Conservation (phyloP, 495 filamentous ascomycete species). For the Aspergillus indologenus region DNA sequence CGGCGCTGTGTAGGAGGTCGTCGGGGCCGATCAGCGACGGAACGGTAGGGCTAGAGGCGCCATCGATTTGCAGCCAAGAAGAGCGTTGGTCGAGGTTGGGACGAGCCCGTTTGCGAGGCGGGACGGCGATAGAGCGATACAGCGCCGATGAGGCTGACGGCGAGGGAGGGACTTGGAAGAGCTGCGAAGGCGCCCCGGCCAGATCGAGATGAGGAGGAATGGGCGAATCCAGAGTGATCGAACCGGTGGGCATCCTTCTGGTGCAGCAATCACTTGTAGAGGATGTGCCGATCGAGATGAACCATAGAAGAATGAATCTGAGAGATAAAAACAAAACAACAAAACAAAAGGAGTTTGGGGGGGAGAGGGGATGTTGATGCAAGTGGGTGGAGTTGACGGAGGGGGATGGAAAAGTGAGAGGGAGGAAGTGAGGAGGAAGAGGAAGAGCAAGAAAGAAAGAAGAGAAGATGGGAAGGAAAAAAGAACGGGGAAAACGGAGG, state of each 20-base stretch:
- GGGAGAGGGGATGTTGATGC: neutral
- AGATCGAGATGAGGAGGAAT: conserved; percentile 54
- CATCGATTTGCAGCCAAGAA: conserved; percentile 21
- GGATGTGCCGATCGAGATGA: neutral
- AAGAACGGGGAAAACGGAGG: conserved; percentile 1
- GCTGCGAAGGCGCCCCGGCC: conserved; percentile 52
- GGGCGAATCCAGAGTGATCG: conserved; percentile 49
- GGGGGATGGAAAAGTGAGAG: neutral
- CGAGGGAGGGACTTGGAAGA: conserved; percentile 70
- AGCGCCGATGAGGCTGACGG: conserved; percentile 59
- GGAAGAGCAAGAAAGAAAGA: conserved; percentile 7
- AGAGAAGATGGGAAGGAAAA: conserved; percentile 9
- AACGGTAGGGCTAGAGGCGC: conserved; percentile 25
- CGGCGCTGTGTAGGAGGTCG: conserved; percentile 56
- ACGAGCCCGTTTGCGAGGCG: conserved; percentile 42
- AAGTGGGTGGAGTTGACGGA: neutral
- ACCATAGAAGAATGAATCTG: neutral
- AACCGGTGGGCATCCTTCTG: conserved; percentile 39
- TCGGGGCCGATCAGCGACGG: conserved; percentile 52
- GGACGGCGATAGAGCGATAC: conserved; percentile 55
- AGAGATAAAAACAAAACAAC: neutral
- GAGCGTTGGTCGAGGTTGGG: conserved; percentile 28
- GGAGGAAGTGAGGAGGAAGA: neutral
- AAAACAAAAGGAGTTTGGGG: neutral
- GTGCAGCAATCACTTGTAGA: neutral